phyloP scores from a whole-genome alignment of 1,284 basidiomycete species.

The Microbotryum saponariae region DNA sequence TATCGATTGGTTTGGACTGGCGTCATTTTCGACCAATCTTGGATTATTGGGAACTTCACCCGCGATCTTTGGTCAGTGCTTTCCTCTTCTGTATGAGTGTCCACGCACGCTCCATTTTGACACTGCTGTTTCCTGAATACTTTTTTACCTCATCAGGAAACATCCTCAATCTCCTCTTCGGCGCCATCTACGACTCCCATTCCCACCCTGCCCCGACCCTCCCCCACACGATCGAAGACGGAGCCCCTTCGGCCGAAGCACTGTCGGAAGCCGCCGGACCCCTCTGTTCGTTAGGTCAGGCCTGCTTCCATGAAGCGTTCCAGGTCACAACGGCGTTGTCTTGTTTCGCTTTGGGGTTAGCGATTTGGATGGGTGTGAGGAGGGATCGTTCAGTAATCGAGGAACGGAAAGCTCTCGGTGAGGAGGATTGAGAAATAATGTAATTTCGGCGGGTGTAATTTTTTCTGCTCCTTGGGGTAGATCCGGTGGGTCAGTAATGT shows the following conservation, averaged over 20 bases:
- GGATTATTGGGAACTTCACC: background rate
- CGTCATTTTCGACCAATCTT: background rate
- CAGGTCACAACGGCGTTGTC: background rate
- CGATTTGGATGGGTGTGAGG: too few species aligned
- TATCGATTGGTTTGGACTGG: constrained; percentile 2
- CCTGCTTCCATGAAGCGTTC: constrained; percentile 1
- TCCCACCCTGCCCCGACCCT: background rate
- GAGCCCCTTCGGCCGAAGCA: background rate
- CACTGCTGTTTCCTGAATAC: background rate
- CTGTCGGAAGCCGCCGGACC: background rate
- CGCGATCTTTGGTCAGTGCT: background rate
- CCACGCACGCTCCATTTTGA: background rate
- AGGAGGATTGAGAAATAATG: too few species aligned
- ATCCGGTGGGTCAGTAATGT: too few species aligned
- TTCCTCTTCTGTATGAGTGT: background rate
- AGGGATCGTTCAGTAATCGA: too few species aligned
- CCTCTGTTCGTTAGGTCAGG: background rate
- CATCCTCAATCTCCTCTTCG: background rate
- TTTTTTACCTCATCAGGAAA: background rate
- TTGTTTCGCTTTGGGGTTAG: too few species aligned
- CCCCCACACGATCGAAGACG: background rate
- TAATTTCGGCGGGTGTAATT: too few species aligned
- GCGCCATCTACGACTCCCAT: constrained; percentile 1
- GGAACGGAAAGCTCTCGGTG: too few species aligned
- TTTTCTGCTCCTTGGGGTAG: too few species aligned